Conservation (phyloP, 129 eudicot genomes). For the Tagetes erecta region DNA sequence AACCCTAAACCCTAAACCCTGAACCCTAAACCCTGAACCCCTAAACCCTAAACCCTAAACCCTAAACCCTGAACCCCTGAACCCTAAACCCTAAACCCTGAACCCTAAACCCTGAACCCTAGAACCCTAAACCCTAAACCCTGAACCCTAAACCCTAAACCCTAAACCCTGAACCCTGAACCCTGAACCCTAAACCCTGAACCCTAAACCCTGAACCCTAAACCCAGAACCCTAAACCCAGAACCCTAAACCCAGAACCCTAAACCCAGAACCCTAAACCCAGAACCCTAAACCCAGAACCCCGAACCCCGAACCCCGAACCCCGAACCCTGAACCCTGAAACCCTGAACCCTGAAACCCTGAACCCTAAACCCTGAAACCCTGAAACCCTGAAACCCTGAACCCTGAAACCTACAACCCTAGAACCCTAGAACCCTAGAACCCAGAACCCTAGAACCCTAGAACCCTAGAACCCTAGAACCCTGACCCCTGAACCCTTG, state of each 20-base stretch:
- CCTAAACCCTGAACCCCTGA: too few relatives aligned
- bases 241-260: not conserved
- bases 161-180: not conserved
- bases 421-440: not conserved
- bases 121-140: not conserved
- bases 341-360: slow-evolving; percentile 3
- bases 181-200: not conserved
- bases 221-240: too few relatives aligned
- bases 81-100: slow-evolving; percentile 1
- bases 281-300: not conserved
- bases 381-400: not conserved
- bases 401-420: not conserved
- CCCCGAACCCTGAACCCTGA: not conserved
- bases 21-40: too few relatives aligned
- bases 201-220: too few relatives aligned
- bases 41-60: slow-evolving; percentile 20
- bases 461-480: not conserved
- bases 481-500: too few relatives aligned
- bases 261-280: not conserved
- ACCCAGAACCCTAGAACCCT: not conserved
- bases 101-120: not conserved
- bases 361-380: not conserved
- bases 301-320: slow-evolving; percentile 6
- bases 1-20: slow-evolving; percentile 17
- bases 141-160: not conserved